Evolutionary conservation across 2,329 filamentous ascomycete genomes (phyloP).

Genomic region (Aspergillus proliferans): DNA sequence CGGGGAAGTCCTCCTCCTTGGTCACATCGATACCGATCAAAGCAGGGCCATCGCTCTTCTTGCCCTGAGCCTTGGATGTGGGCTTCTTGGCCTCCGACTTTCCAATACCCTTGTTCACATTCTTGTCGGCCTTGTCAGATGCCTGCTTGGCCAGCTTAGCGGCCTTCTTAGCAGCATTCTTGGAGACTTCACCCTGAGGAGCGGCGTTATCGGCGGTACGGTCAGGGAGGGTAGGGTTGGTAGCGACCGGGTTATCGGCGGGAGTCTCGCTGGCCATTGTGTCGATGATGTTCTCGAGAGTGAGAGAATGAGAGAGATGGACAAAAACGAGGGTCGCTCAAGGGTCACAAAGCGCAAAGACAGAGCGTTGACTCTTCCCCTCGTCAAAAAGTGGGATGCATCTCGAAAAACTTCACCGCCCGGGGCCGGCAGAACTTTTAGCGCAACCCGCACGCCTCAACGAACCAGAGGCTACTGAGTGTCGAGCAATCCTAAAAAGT

Average conservation of each 20-base stretch:
- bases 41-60: conserved; percentile 55
- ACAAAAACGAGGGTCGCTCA: conserved; percentile 3
- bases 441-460: conserved; percentile 15
- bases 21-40: conserved; percentile 81
- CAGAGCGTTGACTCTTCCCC: conserved; percentile 15
- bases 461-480: conserved; percentile 2
- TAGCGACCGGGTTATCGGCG: conserved; percentile 19
- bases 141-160: conserved; percentile 20
- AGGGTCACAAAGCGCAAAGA: conserved; percentile 5
- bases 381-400: conserved; percentile 34
- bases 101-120: conserved; percentile 37
- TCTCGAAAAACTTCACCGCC: conserved; percentile 32
- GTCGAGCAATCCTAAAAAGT: conserved; percentile 7
- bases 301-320: conserved; percentile 11
- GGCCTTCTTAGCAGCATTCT: conserved; percentile 23
- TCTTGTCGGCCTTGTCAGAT: conserved; percentile 46
- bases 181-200: conserved; percentile 29
- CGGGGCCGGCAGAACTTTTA: conserved; percentile 38
- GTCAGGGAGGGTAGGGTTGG: conserved; percentile 30
- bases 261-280: conserved; percentile 29
- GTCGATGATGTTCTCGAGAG: conserved; percentile 9
- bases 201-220: conserved; percentile 34
- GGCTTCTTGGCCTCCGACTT: conserved; percentile 42
- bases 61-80: conserved; percentile 38
- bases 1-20: conserved; percentile 80